Base-by-base conservation (phyloP, 495 filamentous ascomycete species). In the Saxophila tyrrhenica region DNA sequence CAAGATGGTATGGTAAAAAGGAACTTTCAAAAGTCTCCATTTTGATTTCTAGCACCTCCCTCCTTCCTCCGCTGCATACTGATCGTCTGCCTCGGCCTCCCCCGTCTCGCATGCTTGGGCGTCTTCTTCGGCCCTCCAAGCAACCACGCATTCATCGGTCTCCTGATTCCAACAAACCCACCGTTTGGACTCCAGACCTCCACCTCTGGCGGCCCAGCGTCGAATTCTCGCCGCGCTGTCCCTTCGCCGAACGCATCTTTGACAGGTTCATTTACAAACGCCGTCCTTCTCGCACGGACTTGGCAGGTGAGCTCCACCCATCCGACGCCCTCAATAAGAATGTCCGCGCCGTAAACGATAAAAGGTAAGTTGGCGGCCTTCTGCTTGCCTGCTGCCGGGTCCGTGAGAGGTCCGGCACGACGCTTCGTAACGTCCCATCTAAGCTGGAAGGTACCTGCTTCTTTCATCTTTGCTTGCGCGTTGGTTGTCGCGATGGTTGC, bases 231-330 rank as follows among this genome's bases (percentile, higher is more conserved):
- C 11, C 51, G 21, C 19, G 25, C 25, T 15, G 11, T 17, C 25
- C 41, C 57, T 20, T 43, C 47, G 32, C 43, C 48, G 15, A 49
- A 21, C 5, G 56, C 51, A 25, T 63, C 53, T 11, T 21, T 23
- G 52, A 41, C 2, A 48, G 25, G 17, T 23, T 25, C 35, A n/a
- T 8, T 3, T n/a, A 25, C 21, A 11, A 39, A 38, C 1, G 38
- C 23, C 43, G 51, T 25, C 16, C 10, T 19, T 3, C 51, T 53
- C 22, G 75, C 77, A 21, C 90, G 80, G 8, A 92, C 76, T 67
- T 97, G 90, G 15, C 83, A 81, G 5, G 79, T 83, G 19, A 99
- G 67, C 66, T 99, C 92, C 8, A 99, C 76, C 91, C 94, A 99
- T 1, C 92, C 92, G 39, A 82, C 81, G 19, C 91, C 87, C 60